A percentile compares a stretch with the other conserved stretches of the same genome.
These are phyloP conservation scores for Bimuria novae-zelandiae DNA, from an alignment of 2,329 filamentous ascomycete species.

Conservation along the genomic window DNA sequence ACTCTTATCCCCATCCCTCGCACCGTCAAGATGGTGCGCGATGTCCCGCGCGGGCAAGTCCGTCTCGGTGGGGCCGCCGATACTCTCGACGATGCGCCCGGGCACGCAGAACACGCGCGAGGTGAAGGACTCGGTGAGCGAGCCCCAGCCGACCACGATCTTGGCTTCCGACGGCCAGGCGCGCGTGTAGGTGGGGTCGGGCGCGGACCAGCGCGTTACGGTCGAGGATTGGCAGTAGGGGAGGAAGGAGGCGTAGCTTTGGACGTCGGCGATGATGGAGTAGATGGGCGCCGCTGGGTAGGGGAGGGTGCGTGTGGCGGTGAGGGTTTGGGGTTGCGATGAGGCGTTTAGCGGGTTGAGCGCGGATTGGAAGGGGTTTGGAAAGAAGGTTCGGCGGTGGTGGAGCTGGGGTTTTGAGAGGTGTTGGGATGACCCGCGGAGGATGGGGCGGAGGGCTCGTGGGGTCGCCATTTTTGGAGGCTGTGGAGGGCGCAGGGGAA, in stretches of 20 bases:
- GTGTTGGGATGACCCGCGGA: slow-evolving; percentile 19
- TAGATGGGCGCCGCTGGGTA: slow-evolving; percentile 76
- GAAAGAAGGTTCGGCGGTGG: slow-evolving; percentile 49
- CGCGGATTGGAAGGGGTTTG: slow-evolving; percentile 51
- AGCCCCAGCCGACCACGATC: slow-evolving; percentile 83
- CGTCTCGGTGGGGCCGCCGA: slow-evolving; percentile 63
- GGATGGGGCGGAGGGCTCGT: slow-evolving; percentile 47
- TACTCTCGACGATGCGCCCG: slow-evolving; percentile 73
- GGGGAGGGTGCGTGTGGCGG: slow-evolving; percentile 74
- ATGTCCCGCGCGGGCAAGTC: slow-evolving; percentile 49
- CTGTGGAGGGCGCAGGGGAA: background rate
- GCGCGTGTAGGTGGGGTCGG: slow-evolving; percentile 53
- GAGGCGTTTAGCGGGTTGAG: slow-evolving; percentile 44
- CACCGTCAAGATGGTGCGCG: slow-evolving; percentile 48
- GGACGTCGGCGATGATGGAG: slow-evolving; percentile 83
- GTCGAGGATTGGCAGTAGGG: slow-evolving; percentile 81
- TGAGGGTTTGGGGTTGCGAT: slow-evolving; percentile 64
- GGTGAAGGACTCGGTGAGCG: slow-evolving; percentile 81
- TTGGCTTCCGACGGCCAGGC: slow-evolving; percentile 75
- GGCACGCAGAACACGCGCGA: slow-evolving; percentile 79
- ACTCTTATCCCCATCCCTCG: background rate
- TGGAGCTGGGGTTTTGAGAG: slow-evolving; percentile 14
- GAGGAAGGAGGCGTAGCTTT: slow-evolving; percentile 80
- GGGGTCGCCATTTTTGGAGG: slow-evolving; percentile 29
- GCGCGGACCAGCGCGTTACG: slow-evolving; percentile 74